Conservation (phyloP, 1,139 yeast species). For the Schizosaccharomyces versatilis region DNA sequence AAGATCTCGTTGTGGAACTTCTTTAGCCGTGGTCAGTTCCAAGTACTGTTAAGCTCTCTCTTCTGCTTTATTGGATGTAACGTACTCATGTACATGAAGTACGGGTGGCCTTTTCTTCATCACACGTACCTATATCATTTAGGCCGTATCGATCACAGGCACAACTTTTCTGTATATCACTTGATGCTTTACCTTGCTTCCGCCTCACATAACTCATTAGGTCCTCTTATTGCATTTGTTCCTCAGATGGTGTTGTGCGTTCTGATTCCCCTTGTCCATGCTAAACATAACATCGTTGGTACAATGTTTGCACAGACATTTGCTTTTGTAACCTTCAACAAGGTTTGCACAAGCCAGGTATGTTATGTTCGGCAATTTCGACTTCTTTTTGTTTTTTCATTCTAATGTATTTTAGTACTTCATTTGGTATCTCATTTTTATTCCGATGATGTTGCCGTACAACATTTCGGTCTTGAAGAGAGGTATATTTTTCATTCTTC, state of each 20-base stretch:
- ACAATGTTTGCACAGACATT: slow-evolving; percentile 74
- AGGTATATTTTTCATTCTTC: slow-evolving; percentile 20
- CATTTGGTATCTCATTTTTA: slow-evolving; percentile 70
- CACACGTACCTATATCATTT: slow-evolving; percentile 72
- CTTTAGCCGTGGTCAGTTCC: slow-evolving; percentile 23
- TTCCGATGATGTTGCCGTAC: slow-evolving; percentile 46
- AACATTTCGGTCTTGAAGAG: slow-evolving; percentile 21
- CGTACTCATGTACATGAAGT: slow-evolving; percentile 7
- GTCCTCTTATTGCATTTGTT: slow-evolving; percentile 34
- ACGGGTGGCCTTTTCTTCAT: slow-evolving; percentile 21
- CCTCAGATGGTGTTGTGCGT: slow-evolving; percentile 56
- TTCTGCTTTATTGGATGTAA: slow-evolving; percentile 5
- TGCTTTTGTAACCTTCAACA: slow-evolving; percentile 73
- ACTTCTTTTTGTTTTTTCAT: not conserved
- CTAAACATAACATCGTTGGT: slow-evolving; percentile 32
- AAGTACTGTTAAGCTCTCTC: slow-evolving; percentile 22
- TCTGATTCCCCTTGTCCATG: slow-evolving; percentile 37
- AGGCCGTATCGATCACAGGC: slow-evolving; percentile 71
- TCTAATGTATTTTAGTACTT: slow-evolving; percentile 28
- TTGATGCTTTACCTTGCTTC: slow-evolving; percentile 36
- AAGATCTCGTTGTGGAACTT: slow-evolving; percentile 19
- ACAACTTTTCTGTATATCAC: slow-evolving; percentile 78
- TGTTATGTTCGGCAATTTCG: not conserved
- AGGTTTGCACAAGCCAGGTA: slow-evolving; percentile 65
- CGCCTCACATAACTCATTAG: slow-evolving; percentile 16